These are phyloP conservation scores for Thelonectria discophora DNA, from an alignment of 2,329 filamentous ascomycete genomes.

Conservation along the genomic window DNA sequence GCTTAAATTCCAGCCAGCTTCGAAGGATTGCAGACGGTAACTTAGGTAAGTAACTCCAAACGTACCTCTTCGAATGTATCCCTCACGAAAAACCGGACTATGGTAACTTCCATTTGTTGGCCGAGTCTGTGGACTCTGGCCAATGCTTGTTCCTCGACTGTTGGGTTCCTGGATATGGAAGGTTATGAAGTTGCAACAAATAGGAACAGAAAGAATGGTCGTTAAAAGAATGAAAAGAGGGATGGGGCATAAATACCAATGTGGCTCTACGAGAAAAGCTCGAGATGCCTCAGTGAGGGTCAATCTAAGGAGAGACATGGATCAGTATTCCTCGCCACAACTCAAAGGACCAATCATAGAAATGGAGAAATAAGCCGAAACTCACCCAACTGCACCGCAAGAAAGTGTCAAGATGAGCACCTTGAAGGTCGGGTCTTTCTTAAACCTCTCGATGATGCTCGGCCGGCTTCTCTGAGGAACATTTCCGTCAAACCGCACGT, in stretches of 20 bases:
- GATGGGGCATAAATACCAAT: constrained; percentile 45
- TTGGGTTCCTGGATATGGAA: constrained; percentile 49
- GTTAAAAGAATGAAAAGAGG: too few species aligned
- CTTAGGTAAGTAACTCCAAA: too few species aligned
- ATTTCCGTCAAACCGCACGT: constrained; percentile 58
- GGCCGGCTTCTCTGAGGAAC: constrained; percentile 54
- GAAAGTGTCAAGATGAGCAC: constrained; percentile 60
- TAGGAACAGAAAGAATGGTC: accelerated
- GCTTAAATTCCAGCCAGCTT: too few species aligned
- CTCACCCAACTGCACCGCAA: constrained; percentile 62
- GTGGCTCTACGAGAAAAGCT: constrained; percentile 60
- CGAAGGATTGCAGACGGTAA: too few species aligned
- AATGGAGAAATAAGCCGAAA: not conserved
- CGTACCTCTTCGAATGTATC: constrained; percentile 51
- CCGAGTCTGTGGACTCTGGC: constrained; percentile 50
- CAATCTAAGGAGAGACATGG: constrained; percentile 43
- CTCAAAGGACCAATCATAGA: not conserved
- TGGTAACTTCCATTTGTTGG: constrained; percentile 49
- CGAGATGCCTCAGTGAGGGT: constrained; percentile 58
- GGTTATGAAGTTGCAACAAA: too few species aligned
- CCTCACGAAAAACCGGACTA: constrained; percentile 49
- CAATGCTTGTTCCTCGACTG: constrained; percentile 55
- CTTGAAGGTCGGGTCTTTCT: constrained; percentile 45
- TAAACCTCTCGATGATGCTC: constrained; percentile 52
- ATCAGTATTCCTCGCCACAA: not conserved